phyloP scores from a whole-genome alignment of 441 rosid species.

The Pelargonium citronellum region DNA sequence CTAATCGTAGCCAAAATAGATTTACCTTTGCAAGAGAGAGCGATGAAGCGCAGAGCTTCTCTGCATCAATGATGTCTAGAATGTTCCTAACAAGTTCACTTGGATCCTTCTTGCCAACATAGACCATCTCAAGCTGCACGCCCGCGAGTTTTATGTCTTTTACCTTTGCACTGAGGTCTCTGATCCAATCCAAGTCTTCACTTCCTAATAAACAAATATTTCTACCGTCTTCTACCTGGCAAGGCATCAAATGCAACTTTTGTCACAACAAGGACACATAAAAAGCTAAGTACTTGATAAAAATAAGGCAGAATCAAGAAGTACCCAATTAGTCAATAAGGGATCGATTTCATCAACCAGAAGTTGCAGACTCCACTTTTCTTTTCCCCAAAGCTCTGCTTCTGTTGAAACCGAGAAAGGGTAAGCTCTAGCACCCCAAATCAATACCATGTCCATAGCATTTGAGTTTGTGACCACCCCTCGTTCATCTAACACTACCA shows the following conservation, averaged over 20 bases:
- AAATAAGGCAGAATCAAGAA: neutral
- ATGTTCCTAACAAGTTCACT: constrained; percentile 24
- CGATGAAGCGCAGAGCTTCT: constrained; percentile 26
- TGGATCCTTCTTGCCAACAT: constrained; percentile 41
- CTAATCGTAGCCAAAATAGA: constrained; percentile 70
- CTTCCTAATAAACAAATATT: constrained; percentile 60
- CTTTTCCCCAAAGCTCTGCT: constrained; percentile 57
- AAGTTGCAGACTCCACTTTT: constrained; percentile 46
- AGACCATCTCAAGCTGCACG: constrained; percentile 46
- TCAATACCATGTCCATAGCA: constrained; percentile 60
- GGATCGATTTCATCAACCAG: constrained; percentile 52
- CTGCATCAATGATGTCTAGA: constrained; percentile 27
- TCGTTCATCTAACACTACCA: constrained; percentile 52
- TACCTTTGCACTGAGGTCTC: constrained; percentile 37
- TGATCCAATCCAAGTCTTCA: constrained; percentile 43
- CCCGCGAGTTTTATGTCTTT: constrained; percentile 34
- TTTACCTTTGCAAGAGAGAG: constrained; percentile 40
- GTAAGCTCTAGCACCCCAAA: constrained; percentile 69
- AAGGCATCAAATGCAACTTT: constrained; percentile 26
- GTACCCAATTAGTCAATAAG: constrained; percentile 48
- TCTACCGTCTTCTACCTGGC: constrained; percentile 60
- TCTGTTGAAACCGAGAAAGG: constrained; percentile 66
- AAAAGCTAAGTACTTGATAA: neutral
- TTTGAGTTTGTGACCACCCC: constrained; percentile 52
- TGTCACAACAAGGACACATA: constrained; percentile 17